Conservation (phyloP, 1,139 yeast species). For the Debaryomyces udenii region DNA sequence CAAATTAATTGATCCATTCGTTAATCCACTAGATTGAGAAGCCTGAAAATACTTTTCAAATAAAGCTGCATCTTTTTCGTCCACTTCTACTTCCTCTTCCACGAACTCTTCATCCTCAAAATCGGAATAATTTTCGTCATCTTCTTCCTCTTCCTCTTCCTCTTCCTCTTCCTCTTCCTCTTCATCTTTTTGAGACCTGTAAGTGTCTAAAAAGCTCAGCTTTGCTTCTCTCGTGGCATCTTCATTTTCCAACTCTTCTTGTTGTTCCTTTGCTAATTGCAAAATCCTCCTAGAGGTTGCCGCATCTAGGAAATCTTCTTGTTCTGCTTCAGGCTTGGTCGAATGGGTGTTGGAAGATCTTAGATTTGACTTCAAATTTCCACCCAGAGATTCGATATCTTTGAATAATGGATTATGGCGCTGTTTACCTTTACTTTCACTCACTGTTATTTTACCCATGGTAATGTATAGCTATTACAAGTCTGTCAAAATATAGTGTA, state of each 20-base stretch:
- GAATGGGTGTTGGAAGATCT: constrained; percentile 17
- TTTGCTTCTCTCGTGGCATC: constrained; percentile 35
- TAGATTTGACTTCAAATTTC: constrained; percentile 54
- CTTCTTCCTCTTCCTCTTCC: constrained; percentile 31
- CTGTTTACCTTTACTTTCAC: constrained; percentile 50
- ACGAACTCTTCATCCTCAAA: constrained; percentile 50
- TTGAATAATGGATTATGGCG: constrained; percentile 79
- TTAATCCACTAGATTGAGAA: constrained; percentile 24
- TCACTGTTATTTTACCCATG: constrained; percentile 69
- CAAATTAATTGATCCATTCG: constrained; percentile 60
- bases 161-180: constrained; percentile 42
- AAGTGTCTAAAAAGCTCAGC: constrained; percentile 27
- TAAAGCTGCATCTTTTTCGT: constrained; percentile 70
- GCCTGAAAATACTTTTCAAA: constrained; percentile 68
- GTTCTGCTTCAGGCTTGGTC: constrained; percentile 45
- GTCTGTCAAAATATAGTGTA: not conserved
- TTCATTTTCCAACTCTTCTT: constrained; percentile 78
- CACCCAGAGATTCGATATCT: constrained; percentile 74
- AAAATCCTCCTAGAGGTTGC: constrained; percentile 81
- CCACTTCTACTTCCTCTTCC: constrained; percentile 64
- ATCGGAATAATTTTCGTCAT: constrained; percentile 53
- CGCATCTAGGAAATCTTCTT: constrained; percentile 77
- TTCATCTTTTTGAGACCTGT: constrained; percentile 28
- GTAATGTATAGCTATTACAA: constrained; percentile 2
- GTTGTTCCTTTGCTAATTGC: constrained; percentile 88